These are phyloP conservation scores for Rutstroemia sydowiana DNA, from an alignment of 2,329 filamentous ascomycete genomes.

Conservation along the genomic window DNA sequence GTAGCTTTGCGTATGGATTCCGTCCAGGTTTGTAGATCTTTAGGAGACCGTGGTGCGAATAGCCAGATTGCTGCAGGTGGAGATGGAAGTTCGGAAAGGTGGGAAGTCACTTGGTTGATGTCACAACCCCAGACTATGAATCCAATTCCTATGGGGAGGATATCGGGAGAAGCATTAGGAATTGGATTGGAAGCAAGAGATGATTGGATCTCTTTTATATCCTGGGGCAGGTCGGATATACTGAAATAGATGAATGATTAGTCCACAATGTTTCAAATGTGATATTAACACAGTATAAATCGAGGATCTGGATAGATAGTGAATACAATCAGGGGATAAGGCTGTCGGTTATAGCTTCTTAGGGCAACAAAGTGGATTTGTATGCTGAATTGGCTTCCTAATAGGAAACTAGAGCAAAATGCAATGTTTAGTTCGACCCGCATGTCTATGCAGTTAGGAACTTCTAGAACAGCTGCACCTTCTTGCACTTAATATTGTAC, in stretches of 20 bases:
- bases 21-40: conserved; percentile 28
- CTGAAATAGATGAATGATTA: neutral
- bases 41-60: conserved; percentile 33
- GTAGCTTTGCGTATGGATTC: conserved; percentile 21
- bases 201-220: conserved; percentile 4
- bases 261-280: neutral
- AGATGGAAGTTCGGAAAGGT: conserved; percentile 26
- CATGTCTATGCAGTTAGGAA: no score
- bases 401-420: no score
- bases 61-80: conserved; percentile 39
- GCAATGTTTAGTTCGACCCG: no score
- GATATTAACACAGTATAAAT: no score
- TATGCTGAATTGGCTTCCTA: no score
- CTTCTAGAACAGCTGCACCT: no score
- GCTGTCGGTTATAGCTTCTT: no score
- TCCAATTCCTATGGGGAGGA: conserved; percentile 41
- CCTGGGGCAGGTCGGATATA: conserved; percentile 1
- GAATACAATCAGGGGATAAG: no score
- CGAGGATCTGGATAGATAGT: no score
- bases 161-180: conserved; percentile 3
- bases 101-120: conserved; percentile 27
- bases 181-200: conserved; percentile 11
- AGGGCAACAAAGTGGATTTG: no score
- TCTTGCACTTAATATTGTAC: no score
- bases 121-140: conserved; percentile 40